Evolutionary conservation across 202 grass and related monocot genomes (phyloP).

Genomic region (Setaria italica): DNA sequence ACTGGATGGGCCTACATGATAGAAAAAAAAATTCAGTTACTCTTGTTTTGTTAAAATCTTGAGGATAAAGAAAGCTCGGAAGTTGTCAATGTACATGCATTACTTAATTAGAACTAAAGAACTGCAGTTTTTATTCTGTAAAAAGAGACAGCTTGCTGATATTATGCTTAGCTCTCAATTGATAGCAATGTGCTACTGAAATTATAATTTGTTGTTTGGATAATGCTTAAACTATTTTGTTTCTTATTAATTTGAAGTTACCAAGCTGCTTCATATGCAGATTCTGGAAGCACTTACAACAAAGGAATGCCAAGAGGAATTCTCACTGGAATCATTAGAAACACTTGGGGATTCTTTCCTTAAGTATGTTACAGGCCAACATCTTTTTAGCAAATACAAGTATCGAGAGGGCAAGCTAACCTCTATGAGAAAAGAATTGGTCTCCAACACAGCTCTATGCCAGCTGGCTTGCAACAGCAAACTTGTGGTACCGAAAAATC

Average conservation of each 20-base stretch:
- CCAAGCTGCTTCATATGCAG: slow-evolving; percentile 38
- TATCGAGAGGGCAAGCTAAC: slow-evolving; percentile 73
- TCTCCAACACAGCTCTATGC: slow-evolving; percentile 72
- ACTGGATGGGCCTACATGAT: not conserved
- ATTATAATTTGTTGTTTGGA: not conserved
- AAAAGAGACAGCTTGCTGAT: not conserved
- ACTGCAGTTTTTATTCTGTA: not conserved
- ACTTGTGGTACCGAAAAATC: slow-evolving; percentile 55
- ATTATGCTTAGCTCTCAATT: slow-evolving; percentile 8
- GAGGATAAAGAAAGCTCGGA: slow-evolving; percentile 20
- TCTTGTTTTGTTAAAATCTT: not conserved
- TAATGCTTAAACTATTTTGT: slow-evolving; percentile 5
- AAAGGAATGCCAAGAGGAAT: slow-evolving; percentile 78
- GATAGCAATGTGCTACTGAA: not conserved
- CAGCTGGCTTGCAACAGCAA: slow-evolving; percentile 52
- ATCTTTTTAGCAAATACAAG: slow-evolving; percentile 72
- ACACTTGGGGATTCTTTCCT: slow-evolving; percentile 91
- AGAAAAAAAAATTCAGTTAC: slow-evolving; percentile 22
- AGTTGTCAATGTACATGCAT: not conserved
- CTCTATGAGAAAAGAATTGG: slow-evolving; percentile 57
- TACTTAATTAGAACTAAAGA: not conserved
- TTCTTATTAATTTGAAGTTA: not conserved
- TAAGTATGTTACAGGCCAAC: slow-evolving; percentile 67
- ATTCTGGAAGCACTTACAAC: slow-evolving; percentile 83
- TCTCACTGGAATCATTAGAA: slow-evolving; percentile 85